phyloP scores from a whole-genome alignment of 257 asterid species.

The Solanum paucissectum region DNA sequence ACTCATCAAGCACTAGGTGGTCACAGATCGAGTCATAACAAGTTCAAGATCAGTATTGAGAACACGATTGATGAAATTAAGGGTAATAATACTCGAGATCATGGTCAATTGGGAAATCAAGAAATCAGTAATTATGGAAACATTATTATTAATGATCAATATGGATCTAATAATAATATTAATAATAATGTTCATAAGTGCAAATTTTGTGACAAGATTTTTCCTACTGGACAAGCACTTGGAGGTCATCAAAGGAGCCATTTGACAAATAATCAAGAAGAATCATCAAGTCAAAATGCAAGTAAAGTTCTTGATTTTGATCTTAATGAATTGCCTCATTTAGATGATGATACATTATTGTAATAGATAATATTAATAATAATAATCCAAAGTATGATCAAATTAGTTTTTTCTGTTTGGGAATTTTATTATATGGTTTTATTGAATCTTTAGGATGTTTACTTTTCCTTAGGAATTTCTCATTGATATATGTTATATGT shows the following conservation, averaged over 20 bases:
- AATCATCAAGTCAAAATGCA: neutral
- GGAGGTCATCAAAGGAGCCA: slow-evolving; percentile 37
- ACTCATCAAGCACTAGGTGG: slow-evolving; percentile 53
- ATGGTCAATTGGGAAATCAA: neutral
- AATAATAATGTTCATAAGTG: neutral
- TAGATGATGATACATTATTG: neutral
- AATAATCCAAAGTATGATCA: neutral
- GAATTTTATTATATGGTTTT: neutral
- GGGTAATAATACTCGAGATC: neutral
- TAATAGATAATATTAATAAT: neutral
- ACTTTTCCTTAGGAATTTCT: neutral
- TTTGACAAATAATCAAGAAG: neutral
- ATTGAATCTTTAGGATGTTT: neutral
- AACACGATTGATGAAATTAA: slow-evolving; percentile 9
- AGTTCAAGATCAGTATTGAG: slow-evolving; percentile 15
- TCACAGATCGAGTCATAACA: slow-evolving; percentile 48
- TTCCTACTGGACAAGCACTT: slow-evolving; percentile 18
- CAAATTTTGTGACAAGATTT: slow-evolving; percentile 9
- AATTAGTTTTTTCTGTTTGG: neutral
- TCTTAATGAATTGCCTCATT: slow-evolving; percentile 16
- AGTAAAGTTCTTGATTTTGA: slow-evolving; percentile 7
- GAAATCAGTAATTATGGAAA: neutral
- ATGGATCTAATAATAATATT: neutral
- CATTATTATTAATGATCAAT: neutral
- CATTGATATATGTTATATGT: neutral